A percentile compares a stretch with the other conserved stretches of the same genome.
Evolutionary conservation across 257 asterid genomes (phyloP).

Genomic region (Nicotiana knightiana): DNA sequence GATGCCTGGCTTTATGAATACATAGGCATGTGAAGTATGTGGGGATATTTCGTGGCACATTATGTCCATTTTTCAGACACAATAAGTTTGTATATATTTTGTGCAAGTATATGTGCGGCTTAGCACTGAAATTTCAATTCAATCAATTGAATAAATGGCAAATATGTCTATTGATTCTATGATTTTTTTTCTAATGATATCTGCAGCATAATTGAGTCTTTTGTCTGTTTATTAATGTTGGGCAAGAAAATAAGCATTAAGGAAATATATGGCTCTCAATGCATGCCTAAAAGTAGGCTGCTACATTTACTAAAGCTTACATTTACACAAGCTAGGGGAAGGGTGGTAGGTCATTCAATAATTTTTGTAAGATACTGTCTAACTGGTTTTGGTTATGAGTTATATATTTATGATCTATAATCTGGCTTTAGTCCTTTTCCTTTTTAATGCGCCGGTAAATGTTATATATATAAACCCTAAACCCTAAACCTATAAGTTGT

Average conservation of each 20-base stretch:
- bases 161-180: background rate
- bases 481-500: too few species aligned
- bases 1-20: constrained; percentile 33
- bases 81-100: background rate
- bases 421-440: too few species aligned
- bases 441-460: too few species aligned
- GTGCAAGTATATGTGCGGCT: background rate
- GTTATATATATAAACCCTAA: too few species aligned
- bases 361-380: too few species aligned
- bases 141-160: background rate
- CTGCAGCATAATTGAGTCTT: background rate
- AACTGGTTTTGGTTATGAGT: too few species aligned
- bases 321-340: too few species aligned
- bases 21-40: constrained; percentile 34
- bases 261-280: background rate
- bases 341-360: too few species aligned
- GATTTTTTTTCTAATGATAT: background rate
- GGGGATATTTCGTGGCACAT: constrained; percentile 5
- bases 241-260: background rate
- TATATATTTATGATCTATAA: too few species aligned
- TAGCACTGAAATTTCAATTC: background rate
- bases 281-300: background rate
- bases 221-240: background rate
- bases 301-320: background rate
- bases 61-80: constrained; percentile 11